Percentiles rank a stretch among this genome's conserved stretches.
Evolutionary conservation across 2,329 filamentous ascomycete species (phyloP).

Genomic region (Raffaelea albimanens): DNA sequence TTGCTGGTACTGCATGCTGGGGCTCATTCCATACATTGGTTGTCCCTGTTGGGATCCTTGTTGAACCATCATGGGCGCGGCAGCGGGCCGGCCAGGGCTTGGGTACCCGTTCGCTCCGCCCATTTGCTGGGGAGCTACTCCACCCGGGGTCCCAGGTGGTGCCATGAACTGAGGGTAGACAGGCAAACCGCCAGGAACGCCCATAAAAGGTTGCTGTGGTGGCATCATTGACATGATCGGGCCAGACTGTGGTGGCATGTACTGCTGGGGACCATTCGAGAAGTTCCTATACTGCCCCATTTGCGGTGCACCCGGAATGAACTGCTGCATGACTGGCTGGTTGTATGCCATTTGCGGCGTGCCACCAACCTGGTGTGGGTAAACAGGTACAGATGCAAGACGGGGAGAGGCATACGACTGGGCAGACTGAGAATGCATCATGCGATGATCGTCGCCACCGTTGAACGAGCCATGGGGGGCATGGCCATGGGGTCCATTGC

Average conservation of each 20-base stretch:
- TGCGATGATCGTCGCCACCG: conserved; percentile 64
- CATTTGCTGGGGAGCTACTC: conserved; percentile 37
- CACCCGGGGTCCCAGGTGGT: conserved; percentile 27
- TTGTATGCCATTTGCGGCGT: conserved; percentile 62
- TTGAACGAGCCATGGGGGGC: conserved; percentile 57
- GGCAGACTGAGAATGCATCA: conserved; percentile 77
- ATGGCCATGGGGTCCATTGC: conserved; percentile 49
- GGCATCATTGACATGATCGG: conserved; percentile 82
- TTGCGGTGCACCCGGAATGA: conserved; percentile 60
- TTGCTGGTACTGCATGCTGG: conserved; percentile 64
- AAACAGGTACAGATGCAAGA: conserved; percentile 56
- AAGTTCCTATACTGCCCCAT: conserved; percentile 63
- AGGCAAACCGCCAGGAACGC: conserved; percentile 61
- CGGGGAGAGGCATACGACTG: conserved; percentile 83
- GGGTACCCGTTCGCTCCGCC: conserved; percentile 70
- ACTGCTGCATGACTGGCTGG: conserved; percentile 63
- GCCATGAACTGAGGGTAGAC: conserved; percentile 75
- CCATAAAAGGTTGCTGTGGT: conserved; percentile 60
- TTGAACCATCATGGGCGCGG: conserved; percentile 86
- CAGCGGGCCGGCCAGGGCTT: conserved; percentile 66
- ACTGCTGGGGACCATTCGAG: conserved; percentile 65
- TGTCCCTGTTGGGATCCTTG: conserved; percentile 92
- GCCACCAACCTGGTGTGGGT: conserved; percentile 58
- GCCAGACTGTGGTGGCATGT: conserved; percentile 59
- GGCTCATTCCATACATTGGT: conserved; percentile 66